These are phyloP conservation scores for Clavispora santaluciae DNA, from an alignment of 805 yeast genomes.

Conservation along the genomic window DNA sequence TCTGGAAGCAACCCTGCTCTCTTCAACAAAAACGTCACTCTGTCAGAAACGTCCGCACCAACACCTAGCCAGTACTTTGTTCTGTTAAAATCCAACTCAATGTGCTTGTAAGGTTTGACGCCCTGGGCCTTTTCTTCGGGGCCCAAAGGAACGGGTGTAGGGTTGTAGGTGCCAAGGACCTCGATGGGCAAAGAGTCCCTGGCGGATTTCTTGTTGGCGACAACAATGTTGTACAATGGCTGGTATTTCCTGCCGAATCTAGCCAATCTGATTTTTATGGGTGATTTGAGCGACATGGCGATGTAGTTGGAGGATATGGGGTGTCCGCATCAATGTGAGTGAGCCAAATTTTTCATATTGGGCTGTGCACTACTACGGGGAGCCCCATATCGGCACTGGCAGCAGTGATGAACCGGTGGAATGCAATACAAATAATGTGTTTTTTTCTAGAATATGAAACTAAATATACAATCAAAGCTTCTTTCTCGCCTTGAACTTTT, in stretches of 20 bases:
- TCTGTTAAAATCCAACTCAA: constrained; percentile 79
- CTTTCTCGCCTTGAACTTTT: constrained; percentile 55
- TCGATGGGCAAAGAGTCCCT: constrained; percentile 87
- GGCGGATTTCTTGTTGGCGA: constrained; percentile 70
- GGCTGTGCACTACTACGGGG: background rate
- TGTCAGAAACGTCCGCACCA: constrained; percentile 90
- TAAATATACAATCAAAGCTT: constrained; percentile 37
- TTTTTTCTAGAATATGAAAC: background rate
- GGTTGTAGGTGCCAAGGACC: constrained; percentile 91
- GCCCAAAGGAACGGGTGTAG: constrained; percentile 66
- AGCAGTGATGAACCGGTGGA: no score
- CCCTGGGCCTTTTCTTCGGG: constrained; percentile 56
- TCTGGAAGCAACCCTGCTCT: constrained; percentile 68
- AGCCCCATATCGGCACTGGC: no score
- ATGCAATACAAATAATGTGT: background rate
- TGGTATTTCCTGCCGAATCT: constrained; percentile 85
- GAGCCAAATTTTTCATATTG: background rate
- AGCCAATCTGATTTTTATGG: constrained; percentile 84
- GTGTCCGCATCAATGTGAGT: background rate
- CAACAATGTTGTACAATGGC: constrained; percentile 91
- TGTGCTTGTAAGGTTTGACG: constrained; percentile 64
- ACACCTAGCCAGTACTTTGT: constrained; percentile 96
- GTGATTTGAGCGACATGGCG: constrained; percentile 16
- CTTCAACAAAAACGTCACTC: constrained; percentile 70
- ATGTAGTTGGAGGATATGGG: background rate